Evolutionary conservation across 192 early-diverging fungal genomes (phyloP).

Genomic region (Dissophora ornata): DNA sequence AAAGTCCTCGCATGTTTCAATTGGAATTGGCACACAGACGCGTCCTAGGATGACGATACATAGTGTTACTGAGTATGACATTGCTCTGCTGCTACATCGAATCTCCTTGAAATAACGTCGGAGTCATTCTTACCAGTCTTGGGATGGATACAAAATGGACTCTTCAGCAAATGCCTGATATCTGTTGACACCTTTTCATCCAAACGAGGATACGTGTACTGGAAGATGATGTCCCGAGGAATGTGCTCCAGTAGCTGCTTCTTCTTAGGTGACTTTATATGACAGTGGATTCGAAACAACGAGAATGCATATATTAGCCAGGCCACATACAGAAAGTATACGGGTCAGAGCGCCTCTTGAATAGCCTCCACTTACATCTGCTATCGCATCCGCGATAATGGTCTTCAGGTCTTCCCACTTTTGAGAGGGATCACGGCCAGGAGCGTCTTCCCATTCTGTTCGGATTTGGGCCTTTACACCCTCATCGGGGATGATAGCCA

Average conservation of each 20-base stretch:
- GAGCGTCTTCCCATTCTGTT: constrained; percentile 55
- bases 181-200: constrained; percentile 92
- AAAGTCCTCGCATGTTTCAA: constrained; percentile 81
- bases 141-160: constrained; percentile 97
- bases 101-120: background rate
- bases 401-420: constrained; percentile 62
- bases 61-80: background rate
- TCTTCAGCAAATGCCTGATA: constrained; percentile 95
- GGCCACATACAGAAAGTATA: no score
- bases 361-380: constrained; percentile 17
- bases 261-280: constrained; percentile 46
- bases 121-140: constrained; percentile 76
- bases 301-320: no score
- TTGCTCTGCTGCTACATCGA: background rate
- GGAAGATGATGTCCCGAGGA: constrained; percentile 84
- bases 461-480: constrained; percentile 52
- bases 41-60: constrained; percentile 60
- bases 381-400: constrained; percentile 22
- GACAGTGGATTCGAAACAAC: no score
- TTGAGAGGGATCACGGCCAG: constrained; percentile 24
- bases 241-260: constrained; percentile 53
- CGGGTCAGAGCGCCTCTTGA: no score
- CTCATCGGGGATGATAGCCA: constrained; percentile 83
- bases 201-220: constrained; percentile 92
- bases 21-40: constrained; percentile 94